These are phyloP conservation scores for Leptoxyphium fumago DNA, from an alignment of 2,329 filamentous ascomycete species.

Conservation along the genomic window DNA sequence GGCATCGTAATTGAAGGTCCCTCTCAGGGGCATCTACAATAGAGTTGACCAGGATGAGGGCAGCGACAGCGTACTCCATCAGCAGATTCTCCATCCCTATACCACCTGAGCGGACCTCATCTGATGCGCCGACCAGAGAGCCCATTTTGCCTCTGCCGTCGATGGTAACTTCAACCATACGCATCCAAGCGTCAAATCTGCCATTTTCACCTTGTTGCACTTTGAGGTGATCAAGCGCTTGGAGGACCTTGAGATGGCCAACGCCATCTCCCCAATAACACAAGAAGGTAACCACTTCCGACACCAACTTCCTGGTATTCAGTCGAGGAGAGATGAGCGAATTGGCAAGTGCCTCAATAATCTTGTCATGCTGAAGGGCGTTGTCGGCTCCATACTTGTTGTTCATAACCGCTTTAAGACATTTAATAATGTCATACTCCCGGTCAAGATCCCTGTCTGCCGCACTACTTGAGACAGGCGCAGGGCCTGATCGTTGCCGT, in stretches of 20 bases:
- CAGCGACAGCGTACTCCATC: conserved; percentile 97
- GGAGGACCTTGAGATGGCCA: conserved; percentile 84
- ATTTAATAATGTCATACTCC: conserved; percentile 96
- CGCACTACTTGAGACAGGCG: conserved; percentile 36
- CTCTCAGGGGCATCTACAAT: conserved; percentile 79
- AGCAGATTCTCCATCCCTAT: conserved; percentile 97
- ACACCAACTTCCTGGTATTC: conserved; percentile 85
- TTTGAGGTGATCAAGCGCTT: conserved; percentile 86
- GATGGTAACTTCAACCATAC: conserved; percentile 89
- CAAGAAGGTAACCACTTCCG: conserved; percentile 88
- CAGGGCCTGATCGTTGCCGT: conserved; percentile 60
- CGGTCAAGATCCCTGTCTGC: conserved; percentile 72
- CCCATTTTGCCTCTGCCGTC: conserved; percentile 98
- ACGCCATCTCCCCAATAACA: conserved; percentile 86
- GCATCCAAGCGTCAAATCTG: conserved; percentile 96
- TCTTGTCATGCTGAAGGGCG: conserved; percentile 76
- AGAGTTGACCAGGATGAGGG: conserved; percentile 91
- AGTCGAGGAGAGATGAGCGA: conserved; percentile 79
- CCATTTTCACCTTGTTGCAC: conserved; percentile 79
- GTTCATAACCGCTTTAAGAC: conserved; percentile 94
- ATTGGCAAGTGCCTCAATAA: conserved; percentile 73
- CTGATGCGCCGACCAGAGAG: conserved; percentile 87
- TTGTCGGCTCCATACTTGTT: conserved; percentile 98
- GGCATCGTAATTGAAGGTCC: conserved; percentile 80
- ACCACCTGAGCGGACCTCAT: conserved; percentile 87